Evolutionary conservation across 306 rosid genomes (phyloP).

Genomic region (Benincasa hispida): DNA sequence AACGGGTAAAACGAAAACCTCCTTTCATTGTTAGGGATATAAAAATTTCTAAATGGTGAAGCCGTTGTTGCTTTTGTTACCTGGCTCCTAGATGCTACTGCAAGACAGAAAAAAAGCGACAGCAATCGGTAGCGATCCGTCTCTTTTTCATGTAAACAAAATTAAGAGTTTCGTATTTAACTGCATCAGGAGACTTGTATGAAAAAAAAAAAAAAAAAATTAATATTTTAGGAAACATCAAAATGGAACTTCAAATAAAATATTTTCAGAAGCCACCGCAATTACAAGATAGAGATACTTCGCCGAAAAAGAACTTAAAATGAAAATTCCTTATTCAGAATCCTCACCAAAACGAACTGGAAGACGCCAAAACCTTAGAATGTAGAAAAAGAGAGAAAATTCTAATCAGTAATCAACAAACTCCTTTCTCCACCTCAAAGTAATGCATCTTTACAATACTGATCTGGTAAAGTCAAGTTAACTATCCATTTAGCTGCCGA

Average conservation of each 20-base stretch:
- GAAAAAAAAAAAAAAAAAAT: background rate
- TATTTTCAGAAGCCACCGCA: slow-evolving; percentile 42
- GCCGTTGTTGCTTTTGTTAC: slow-evolving; percentile 38
- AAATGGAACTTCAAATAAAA: slow-evolving; percentile 4
- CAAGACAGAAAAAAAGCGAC: slow-evolving; percentile 55
- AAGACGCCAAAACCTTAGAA: slow-evolving; percentile 68
- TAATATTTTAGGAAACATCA: background rate
- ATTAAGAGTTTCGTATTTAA: slow-evolving; percentile 30
- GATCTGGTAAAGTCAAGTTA: slow-evolving; percentile 9
- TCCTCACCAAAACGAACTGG: slow-evolving; percentile 88
- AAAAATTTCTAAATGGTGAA: slow-evolving; percentile 20
- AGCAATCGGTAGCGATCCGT: slow-evolving; percentile 79
- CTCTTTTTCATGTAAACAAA: slow-evolving; percentile 31
- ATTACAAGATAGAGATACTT: slow-evolving; percentile 28
- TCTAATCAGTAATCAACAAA: slow-evolving; percentile 35
- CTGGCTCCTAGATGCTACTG: slow-evolving; percentile 48
- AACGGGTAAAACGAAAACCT: slow-evolving; percentile 39
- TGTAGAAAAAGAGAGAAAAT: slow-evolving; percentile 20
- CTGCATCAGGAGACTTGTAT: background rate
- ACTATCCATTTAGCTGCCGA: slow-evolving; percentile 43
- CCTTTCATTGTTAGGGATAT: slow-evolving; percentile 30
- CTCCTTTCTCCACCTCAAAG: slow-evolving; percentile 20
- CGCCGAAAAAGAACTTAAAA: slow-evolving; percentile 47
- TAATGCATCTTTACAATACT: slow-evolving; percentile 15
- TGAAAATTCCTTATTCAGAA: slow-evolving; percentile 60